Evolutionary conservation across 1,284 basidiomycete species (phyloP).

Genomic region (Polyporus tsugae): DNA sequence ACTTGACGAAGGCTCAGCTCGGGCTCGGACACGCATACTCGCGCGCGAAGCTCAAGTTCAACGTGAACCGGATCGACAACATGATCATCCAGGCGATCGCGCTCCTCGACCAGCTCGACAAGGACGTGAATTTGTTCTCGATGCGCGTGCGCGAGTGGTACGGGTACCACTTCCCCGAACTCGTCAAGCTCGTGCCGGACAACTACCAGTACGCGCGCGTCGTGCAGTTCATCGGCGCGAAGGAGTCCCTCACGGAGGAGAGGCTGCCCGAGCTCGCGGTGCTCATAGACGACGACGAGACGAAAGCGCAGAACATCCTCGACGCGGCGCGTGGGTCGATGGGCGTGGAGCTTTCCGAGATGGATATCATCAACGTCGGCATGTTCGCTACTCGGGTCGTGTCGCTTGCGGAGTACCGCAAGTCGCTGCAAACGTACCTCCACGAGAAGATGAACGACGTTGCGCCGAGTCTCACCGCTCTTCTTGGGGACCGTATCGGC

Average conservation of each 20-base stretch:
- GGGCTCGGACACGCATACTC: constrained; percentile 99
- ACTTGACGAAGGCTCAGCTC: constrained; percentile 93
- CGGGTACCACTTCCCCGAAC: constrained; percentile 99
- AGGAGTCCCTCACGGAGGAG: constrained; percentile 79
- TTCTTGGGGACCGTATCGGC: constrained; percentile 95
- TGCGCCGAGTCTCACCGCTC: constrained; percentile 93
- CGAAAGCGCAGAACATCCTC: constrained; percentile 91
- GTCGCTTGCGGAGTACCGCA: constrained; percentile 93
- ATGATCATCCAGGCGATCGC: constrained; percentile 99
- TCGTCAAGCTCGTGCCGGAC: constrained; percentile 93
- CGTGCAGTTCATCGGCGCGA: constrained; percentile 91
- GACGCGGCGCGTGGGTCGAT: constrained; percentile 96
- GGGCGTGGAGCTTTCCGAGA: constrained; percentile 92
- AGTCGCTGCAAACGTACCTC: constrained; percentile 90
- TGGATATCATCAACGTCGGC: constrained; percentile 97
- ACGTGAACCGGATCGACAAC: constrained; percentile 99
- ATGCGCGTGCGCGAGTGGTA: constrained; percentile 99
- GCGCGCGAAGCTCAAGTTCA: constrained; percentile 98
- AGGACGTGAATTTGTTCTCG: constrained; percentile 98
- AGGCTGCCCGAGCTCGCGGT: constrained; percentile 86
- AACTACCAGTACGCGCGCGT: constrained; percentile 95
- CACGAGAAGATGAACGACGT: constrained; percentile 99
- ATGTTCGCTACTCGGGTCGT: constrained; percentile 93
- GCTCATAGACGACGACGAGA: constrained; percentile 89
- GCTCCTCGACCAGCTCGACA: constrained; percentile 98